Evolutionary conservation across 2,329 filamentous ascomycete species (phyloP), one percentile per base, ranked within the genome.

Genomic region (Alternaria dauci): DNA sequence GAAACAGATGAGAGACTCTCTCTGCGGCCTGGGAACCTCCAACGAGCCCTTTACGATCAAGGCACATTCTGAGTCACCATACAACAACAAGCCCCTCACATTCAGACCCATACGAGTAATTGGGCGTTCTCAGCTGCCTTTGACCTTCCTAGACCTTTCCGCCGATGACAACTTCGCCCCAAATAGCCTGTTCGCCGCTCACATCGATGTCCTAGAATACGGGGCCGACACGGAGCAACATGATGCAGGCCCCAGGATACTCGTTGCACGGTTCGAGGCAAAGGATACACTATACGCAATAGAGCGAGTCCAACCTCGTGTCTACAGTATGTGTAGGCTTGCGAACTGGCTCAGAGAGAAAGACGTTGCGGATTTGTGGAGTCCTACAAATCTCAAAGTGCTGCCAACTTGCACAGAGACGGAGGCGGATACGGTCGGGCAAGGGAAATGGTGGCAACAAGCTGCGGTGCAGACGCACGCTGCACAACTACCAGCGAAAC

Each of bases 201-300:
- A 67, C 3, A 73, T 80, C 44, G 72, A 74, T 18, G 55, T 74
- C 7, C 65, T 79, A 18, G 78, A 79, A 58, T 47, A 56, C 32
- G 38, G 62, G 39, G 60, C 60, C 8, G n/a, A n/a, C 11, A 55
- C 59, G 14, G 30, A 59, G 0, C 56, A 67, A 5, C 56, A 53
- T 0, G 26, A 34, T 26, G 47, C 41, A 20, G 18, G 42, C 8
- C 58, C 70, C 2, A 74, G 66, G 50, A 68, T 80, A 28, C 76
- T 80, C 30, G 67, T 80, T 55, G 77, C 77, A 41, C 70, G 71
- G 7, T 55, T 71, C 39, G 76, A 77, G 42, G 62, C 66, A 8
- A 74, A 94, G 65, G 91, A 91, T 79, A 87, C 89, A 0, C 76
- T 98, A 3, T 97, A 94, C 91, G 87, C 88, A 55, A 92, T 94